A percentile compares a stretch with the other conserved stretches of the same genome.
Evolutionary conservation across 805 yeast species (phyloP).

Genomic region (Yarrowia divulgata): DNA sequence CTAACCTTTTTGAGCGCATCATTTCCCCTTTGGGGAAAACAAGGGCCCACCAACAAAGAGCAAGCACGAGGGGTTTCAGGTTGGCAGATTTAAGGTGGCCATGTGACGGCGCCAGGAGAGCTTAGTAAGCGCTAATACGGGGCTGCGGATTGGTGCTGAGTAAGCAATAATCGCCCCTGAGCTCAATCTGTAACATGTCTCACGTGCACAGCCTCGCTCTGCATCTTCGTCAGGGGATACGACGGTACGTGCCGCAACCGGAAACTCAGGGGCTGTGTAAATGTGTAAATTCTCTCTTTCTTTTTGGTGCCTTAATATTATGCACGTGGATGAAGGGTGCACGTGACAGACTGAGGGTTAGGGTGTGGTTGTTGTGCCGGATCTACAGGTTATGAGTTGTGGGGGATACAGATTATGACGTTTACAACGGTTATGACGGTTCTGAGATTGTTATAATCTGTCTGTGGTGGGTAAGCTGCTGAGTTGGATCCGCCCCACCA

Average conservation of each 20-base stretch:
- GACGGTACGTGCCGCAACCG: neutral
- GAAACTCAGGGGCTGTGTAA: constrained; percentile 15
- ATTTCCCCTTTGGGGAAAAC: constrained; percentile 2
- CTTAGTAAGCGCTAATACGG: no score
- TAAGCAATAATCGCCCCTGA: no score
- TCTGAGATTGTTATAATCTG: no score
- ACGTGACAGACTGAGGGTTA: no score
- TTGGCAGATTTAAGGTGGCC: neutral
- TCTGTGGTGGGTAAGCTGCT: no score
- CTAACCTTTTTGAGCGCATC: neutral
- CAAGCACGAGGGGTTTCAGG: constrained; percentile 25
- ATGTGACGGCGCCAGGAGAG: neutral
- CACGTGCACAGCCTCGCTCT: neutral
- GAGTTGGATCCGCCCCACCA: no score
- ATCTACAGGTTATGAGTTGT: no score
- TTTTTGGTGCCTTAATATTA: constrained; percentile 20
- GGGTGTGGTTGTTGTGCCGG: neutral
- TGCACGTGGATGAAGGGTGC: neutral
- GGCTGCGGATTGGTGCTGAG: neutral
- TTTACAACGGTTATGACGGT: no score
- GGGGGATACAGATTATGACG: no score
- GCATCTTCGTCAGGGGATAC: constrained; percentile 16
- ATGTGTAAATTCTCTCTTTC: neutral
- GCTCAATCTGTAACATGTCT: no score
- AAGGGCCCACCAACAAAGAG: constrained; percentile 13